Percentiles rank a stretch among this genome's conserved stretches.
Conservation (phyloP, 441 rosid genomes). For the Populus hybrid region DNA sequence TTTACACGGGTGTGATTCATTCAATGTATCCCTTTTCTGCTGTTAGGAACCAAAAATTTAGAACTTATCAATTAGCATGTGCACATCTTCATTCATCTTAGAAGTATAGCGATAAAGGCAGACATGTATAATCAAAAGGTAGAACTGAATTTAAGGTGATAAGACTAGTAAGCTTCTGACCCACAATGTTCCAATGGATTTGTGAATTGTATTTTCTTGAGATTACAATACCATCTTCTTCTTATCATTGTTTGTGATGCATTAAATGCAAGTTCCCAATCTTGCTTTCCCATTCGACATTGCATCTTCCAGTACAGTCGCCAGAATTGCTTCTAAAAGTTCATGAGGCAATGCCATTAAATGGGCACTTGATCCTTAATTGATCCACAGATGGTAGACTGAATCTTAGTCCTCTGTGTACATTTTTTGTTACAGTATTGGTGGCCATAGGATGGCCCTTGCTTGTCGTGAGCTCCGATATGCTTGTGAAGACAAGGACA, state of each 20-base stretch:
- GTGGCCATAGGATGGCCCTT: slow-evolving; percentile 26
- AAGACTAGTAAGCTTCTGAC: neutral
- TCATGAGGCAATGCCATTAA: neutral
- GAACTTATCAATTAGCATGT: neutral
- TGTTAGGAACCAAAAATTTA: neutral
- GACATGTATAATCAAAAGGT: no score
- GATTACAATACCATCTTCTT: neutral
- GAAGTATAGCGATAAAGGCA: no score
- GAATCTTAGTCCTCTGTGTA: neutral
- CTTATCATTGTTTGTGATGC: neutral
- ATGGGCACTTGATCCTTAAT: neutral
- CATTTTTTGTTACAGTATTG: slow-evolving; percentile 29
- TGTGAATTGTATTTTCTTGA: neutral
- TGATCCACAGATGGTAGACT: neutral
- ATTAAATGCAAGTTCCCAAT: neutral
- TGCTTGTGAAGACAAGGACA: slow-evolving; percentile 17
- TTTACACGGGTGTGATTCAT: neutral
- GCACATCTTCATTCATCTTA: no score
- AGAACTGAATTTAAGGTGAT: no score
- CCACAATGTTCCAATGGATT: neutral
- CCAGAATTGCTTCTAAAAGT: neutral
- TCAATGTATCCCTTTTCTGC: neutral
- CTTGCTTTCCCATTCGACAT: neutral
- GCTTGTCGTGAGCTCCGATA: slow-evolving; percentile 25
- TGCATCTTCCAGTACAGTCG: neutral